Evolutionary conservation across 805 yeast species (phyloP).

Genomic region (Kodamaea kaohsiungensis): DNA sequence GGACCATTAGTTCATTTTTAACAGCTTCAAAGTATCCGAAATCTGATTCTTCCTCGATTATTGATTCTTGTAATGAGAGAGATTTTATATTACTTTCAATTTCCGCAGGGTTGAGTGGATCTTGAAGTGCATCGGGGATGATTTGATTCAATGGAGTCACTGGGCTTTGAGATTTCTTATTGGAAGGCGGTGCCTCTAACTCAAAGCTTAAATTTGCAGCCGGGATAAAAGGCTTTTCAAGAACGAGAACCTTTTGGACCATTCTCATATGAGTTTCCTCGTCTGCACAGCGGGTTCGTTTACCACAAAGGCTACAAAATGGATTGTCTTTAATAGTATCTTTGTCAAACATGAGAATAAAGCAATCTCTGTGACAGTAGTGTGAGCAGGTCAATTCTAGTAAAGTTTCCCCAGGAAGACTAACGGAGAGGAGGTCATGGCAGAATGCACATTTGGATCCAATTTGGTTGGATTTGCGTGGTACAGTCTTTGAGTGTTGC

Average conservation of each 20-base stretch:
- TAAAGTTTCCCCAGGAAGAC: slow-evolving; percentile 18
- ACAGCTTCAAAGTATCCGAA: background rate
- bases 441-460: slow-evolving; percentile 20
- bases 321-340: slow-evolving; percentile 12
- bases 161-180: slow-evolving; percentile 6
- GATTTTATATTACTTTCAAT: background rate
- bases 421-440: slow-evolving; percentile 15
- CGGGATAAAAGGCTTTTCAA: slow-evolving; percentile 10
- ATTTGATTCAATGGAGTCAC: slow-evolving; percentile 16
- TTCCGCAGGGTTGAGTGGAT: slow-evolving; percentile 7
- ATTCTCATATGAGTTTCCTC: slow-evolving; percentile 10
- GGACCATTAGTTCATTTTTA: slow-evolving; percentile 9
- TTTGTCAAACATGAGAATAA: slow-evolving; percentile 15
- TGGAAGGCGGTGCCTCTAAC: background rate
- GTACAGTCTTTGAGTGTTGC: background rate
- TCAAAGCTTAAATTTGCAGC: slow-evolving; percentile 1
- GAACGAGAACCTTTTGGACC: slow-evolving; percentile 1
- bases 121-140: slow-evolving; percentile 13
- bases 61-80: background rate
- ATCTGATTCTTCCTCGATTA: background rate
- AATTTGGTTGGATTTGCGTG: slow-evolving; percentile 1
- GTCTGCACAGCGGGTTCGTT: slow-evolving; percentile 15
- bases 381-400: slow-evolving; percentile 25
- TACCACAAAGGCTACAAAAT: slow-evolving; percentile 16
- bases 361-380: slow-evolving; percentile 28